Conservation (phyloP, 371 early-diverging fungal genomes). For the Vairimorpha ceranae region DNA sequence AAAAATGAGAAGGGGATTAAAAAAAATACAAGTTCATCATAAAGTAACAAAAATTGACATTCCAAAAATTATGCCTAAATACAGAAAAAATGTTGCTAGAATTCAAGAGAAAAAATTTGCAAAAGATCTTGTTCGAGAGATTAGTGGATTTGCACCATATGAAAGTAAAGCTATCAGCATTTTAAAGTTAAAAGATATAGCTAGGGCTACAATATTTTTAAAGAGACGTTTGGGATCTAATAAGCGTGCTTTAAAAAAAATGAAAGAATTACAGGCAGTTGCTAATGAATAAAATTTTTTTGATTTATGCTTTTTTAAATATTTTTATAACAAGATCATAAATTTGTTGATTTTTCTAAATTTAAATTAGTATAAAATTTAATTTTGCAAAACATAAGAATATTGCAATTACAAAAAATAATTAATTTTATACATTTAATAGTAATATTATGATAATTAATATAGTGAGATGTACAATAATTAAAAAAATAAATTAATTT, state of each 20-base stretch:
- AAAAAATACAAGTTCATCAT: slow-evolving; percentile 13
- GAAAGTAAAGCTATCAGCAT: slow-evolving; percentile 63
- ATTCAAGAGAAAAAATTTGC: slow-evolving; percentile 39
- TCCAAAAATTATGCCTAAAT: slow-evolving; percentile 3
- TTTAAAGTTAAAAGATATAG: slow-evolving; percentile 57
- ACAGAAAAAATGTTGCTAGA: neutral
- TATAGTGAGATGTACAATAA: too few species aligned
- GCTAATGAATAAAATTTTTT: slow-evolving; percentile 38
- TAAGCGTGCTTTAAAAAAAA: slow-evolving; percentile 53
- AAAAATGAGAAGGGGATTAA: slow-evolving; percentile 11
- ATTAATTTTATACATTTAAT: too few species aligned
- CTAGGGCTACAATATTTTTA: slow-evolving; percentile 61
- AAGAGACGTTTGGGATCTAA: slow-evolving; percentile 61
- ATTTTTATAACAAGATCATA: too few species aligned
- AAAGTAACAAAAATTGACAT: slow-evolving; percentile 2
- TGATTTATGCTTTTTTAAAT: too few species aligned
- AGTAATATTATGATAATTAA: too few species aligned
- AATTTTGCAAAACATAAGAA: too few species aligned
- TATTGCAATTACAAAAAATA: too few species aligned
- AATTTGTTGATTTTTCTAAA: too few species aligned
- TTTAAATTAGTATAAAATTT: too few species aligned
- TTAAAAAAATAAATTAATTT: too few species aligned
- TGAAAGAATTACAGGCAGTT: slow-evolving; percentile 43
- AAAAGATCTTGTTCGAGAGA: slow-evolving; percentile 57
- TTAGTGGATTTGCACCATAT: slow-evolving; percentile 62